A percentile compares a stretch with the other conserved stretches of the same genome.
phyloP scores from a whole-genome alignment of 768 basidiomycete species.

The Collybia nuda region DNA sequence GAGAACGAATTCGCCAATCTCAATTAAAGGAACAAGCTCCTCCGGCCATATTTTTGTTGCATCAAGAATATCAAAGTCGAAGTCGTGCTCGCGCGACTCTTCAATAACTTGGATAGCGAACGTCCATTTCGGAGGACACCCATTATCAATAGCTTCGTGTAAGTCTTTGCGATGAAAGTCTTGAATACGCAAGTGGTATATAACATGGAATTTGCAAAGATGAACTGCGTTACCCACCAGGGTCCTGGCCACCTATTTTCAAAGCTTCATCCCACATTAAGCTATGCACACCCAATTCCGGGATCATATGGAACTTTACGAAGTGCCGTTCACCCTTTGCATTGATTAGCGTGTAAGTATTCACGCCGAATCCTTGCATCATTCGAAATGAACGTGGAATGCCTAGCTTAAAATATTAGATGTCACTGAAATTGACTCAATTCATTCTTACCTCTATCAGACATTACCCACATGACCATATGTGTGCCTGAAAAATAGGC shows the following conservation, averaged over 20 bases:
- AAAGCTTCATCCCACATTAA: slow-evolving; percentile 90
- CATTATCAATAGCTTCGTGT: slow-evolving; percentile 76
- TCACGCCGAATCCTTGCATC: slow-evolving; percentile 90
- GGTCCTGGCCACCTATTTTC: slow-evolving; percentile 82
- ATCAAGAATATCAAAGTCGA: slow-evolving; percentile 87
- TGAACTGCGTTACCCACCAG: slow-evolving; percentile 39
- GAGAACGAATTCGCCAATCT: slow-evolving; percentile 74
- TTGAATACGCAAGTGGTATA: slow-evolving; percentile 5
- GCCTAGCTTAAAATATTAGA: slow-evolving; percentile 23
- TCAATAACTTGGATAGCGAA: slow-evolving; percentile 75
- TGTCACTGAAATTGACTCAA: background rate
- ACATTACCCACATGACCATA: slow-evolving; percentile 85
- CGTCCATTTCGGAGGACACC: slow-evolving; percentile 74
- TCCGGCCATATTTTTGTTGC: slow-evolving; percentile 87
- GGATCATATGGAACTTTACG: slow-evolving; percentile 86
- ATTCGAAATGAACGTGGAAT: slow-evolving; percentile 85
- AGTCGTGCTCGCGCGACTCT: slow-evolving; percentile 72
- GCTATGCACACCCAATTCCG: slow-evolving; percentile 81
- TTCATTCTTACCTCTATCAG: slow-evolving; percentile 54
- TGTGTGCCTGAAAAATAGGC: slow-evolving; percentile 45
- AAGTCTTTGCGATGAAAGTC: slow-evolving; percentile 90
- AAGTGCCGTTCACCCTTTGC: slow-evolving; percentile 66
- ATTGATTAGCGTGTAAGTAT: slow-evolving; percentile 80
- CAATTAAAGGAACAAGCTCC: slow-evolving; percentile 72
- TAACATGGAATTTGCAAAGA: background rate